These are phyloP conservation scores for Fraxinus paxiana DNA, from an alignment of 305 asterid species.

Conservation along the genomic window DNA sequence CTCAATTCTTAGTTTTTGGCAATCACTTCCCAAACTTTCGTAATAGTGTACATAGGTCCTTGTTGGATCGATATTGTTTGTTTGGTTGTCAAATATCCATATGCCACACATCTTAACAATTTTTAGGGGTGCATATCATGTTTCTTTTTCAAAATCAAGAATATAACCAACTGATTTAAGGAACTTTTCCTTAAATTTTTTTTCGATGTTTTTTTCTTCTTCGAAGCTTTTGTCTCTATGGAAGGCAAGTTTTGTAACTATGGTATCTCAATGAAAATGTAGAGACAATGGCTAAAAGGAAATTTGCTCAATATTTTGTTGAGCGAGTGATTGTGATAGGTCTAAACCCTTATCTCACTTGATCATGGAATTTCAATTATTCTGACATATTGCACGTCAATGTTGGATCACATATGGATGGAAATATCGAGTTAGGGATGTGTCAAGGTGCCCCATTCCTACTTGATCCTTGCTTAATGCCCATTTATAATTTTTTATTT, in stretches of 20 bases:
- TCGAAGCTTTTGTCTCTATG: neutral
- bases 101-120: neutral
- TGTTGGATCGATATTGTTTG: neutral
- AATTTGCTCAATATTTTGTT: neutral
- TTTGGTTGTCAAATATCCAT: neutral
- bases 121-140: neutral
- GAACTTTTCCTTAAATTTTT: neutral
- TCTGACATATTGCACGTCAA: neutral
- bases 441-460: neutral
- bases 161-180: neutral
- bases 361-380: neutral
- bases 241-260: neutral
- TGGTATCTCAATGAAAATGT: neutral
- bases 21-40: neutral
- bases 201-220: neutral
- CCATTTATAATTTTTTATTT: neutral
- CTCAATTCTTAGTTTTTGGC: neutral
- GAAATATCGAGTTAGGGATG: neutral
- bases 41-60: neutral
- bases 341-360: neutral
- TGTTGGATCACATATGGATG: neutral
- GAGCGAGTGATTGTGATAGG: neutral
- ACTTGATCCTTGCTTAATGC: neutral
- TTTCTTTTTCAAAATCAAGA: neutral
- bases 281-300: neutral